Evolutionary conservation across 495 filamentous ascomycete species (phyloP).

Genomic region (Lichenothelia convexa): DNA sequence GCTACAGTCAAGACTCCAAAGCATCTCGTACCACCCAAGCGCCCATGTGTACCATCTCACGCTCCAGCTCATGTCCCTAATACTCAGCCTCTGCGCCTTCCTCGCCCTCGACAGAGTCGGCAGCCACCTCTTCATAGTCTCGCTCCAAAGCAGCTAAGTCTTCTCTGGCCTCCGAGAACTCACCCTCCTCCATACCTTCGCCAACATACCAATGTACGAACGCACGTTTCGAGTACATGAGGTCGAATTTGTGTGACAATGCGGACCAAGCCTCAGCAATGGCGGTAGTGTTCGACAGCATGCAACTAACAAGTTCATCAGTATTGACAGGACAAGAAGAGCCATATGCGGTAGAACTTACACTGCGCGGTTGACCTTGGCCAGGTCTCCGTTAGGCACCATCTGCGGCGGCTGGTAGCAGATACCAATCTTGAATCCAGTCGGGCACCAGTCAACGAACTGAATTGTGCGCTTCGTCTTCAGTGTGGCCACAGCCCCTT

Average conservation of each 20-base stretch:
- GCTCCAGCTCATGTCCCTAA: no score
- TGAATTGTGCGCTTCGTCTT: slow-evolving; percentile 99
- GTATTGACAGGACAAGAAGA: not conserved
- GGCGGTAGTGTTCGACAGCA: slow-evolving; percentile 98
- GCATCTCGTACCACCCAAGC: no score
- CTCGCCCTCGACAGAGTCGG: slow-evolving; percentile 82
- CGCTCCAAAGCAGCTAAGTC: slow-evolving; percentile 94
- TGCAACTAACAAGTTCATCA: slow-evolving; percentile 45
- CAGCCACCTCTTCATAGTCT: slow-evolving; percentile 97
- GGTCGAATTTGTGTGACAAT: slow-evolving; percentile 95
- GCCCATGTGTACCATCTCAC: no score
- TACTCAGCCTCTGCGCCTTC: slow-evolving; percentile 88
- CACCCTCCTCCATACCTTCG: slow-evolving; percentile 99
- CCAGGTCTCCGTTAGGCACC: slow-evolving; percentile 91
- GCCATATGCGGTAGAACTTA: slow-evolving; percentile 30
- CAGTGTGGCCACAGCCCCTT: slow-evolving; percentile 76
- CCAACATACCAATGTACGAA: slow-evolving; percentile 99
- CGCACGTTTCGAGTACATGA: slow-evolving; percentile 99
- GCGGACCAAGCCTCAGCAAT: slow-evolving; percentile 98
- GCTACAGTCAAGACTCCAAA: no score
- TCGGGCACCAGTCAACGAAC: slow-evolving; percentile 99
- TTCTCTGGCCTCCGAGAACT: slow-evolving; percentile 97
- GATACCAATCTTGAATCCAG: slow-evolving; percentile 99
- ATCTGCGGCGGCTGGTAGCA: slow-evolving; percentile 94
- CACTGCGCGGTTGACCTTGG: slow-evolving; percentile 95